These are phyloP conservation scores for Malassezia caprae DNA, from an alignment of 1,284 basidiomycete genomes.

Conservation along the genomic window DNA sequence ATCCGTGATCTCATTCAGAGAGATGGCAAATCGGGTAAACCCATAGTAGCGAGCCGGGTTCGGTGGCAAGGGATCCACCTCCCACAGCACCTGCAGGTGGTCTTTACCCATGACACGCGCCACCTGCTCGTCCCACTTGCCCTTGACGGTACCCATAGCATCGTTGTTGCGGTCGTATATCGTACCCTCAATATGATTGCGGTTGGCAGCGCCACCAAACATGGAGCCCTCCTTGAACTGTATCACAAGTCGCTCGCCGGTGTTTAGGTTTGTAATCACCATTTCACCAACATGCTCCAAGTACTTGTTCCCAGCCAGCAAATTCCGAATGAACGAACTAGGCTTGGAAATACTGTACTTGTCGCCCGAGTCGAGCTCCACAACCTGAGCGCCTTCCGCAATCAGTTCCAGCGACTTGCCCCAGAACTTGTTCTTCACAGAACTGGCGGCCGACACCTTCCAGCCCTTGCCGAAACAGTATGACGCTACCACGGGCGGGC, in stretches of 20 bases:
- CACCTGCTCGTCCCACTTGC: constrained; percentile 39
- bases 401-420: constrained; percentile 46
- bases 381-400: constrained; percentile 29
- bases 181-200: constrained; percentile 35
- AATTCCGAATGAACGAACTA: constrained; percentile 44
- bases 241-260: constrained; percentile 29
- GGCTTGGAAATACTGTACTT: constrained; percentile 37
- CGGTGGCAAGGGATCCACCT: constrained; percentile 37
- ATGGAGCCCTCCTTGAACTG: constrained; percentile 46
- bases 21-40: constrained; percentile 47
- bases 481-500: constrained; percentile 40
- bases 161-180: constrained; percentile 38
- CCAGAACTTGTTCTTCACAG: constrained; percentile 49
- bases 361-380: constrained; percentile 43
- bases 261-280: constrained; percentile 33
- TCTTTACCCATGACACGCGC: constrained; percentile 34
- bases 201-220: constrained; percentile 32
- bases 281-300: constrained; percentile 47
- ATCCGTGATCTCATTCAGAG: constrained; percentile 40
- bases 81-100: constrained; percentile 42
- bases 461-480: constrained; percentile 45
- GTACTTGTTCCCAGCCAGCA: constrained; percentile 47
- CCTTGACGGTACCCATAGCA: constrained; percentile 28
- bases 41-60: constrained; percentile 43
- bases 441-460: constrained; percentile 31